Percentiles rank a stretch among this genome's conserved stretches.
Evolutionary conservation across 2,329 filamentous ascomycete species (phyloP).

Genomic region (Truncatella angustata): DNA sequence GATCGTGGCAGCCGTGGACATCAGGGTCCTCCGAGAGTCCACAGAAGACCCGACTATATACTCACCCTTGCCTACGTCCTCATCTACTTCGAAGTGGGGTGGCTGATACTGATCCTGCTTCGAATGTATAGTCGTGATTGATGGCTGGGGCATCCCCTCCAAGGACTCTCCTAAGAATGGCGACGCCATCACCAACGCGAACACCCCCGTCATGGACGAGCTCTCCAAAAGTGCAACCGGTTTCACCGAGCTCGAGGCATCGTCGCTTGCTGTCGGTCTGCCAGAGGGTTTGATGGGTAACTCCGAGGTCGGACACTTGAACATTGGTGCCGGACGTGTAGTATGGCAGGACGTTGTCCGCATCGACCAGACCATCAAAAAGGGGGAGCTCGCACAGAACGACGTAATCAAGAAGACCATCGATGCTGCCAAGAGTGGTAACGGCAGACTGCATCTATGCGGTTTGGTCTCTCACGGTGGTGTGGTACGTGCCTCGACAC

Average conservation of each 20-base stretch:
- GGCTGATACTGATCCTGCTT: constrained; percentile 46
- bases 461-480: constrained; percentile 94
- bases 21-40: constrained; percentile 16
- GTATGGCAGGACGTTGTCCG: constrained; percentile 98
- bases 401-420: constrained; percentile 76
- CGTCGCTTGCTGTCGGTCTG: constrained; percentile 90
- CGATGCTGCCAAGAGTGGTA: constrained; percentile 77
- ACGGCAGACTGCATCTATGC: constrained; percentile 87
- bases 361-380: constrained; percentile 91
- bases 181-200: constrained; percentile 90
- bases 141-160: constrained; percentile 92
- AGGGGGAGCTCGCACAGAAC: constrained; percentile 73
- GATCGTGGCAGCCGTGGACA: constrained; percentile 6
- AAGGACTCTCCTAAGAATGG: constrained; percentile 80
- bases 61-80: constrained; percentile 51
- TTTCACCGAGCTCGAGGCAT: constrained; percentile 91
- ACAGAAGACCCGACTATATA: constrained; percentile 31
- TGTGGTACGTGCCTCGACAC: constrained; percentile 46
- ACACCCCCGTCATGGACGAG: constrained; percentile 92
- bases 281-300: constrained; percentile 99
- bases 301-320: constrained; percentile 96
- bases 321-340: constrained; percentile 95
- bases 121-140: constrained; percentile 78
- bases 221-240: constrained; percentile 81
- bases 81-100: constrained; percentile 55